Evolutionary conservation across 78 protist species (phyloP), one percentile per base, ranked within the genome.

Genomic region (Salpingoeca rosetta): DNA sequence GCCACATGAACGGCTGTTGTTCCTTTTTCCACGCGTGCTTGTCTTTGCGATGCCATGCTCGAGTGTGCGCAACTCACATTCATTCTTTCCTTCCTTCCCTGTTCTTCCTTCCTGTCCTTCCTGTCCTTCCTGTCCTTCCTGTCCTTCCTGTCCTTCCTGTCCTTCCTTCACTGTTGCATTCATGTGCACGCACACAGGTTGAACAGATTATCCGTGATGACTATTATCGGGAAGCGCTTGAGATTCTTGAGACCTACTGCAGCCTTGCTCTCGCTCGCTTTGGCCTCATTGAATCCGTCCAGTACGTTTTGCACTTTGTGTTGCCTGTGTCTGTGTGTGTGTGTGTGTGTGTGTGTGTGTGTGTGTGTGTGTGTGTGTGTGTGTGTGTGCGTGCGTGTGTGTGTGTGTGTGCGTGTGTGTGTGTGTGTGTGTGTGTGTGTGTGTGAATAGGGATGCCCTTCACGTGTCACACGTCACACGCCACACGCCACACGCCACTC

Each of bases 191-290:
- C n/a, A n/a, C 27, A n/a, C 83, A 44, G 73, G 72, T 51, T 28
- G 89, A 86, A 44, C 76, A 75, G 38, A 72, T 86, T 35, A 81
- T 86, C 26, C 82, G 78, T 2, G 89, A 86, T 26, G 89, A 86
- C 56, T 41, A 80, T 27, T 38, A 41, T 10, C 12, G 80, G 7
- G 89, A 86, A 57, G 76, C 85, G 39, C 31, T 41, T 36, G 89
- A 86, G 73, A 0, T 80, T 37, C 65, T 86, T 27, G 85, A 86
- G 76, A 36, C 73, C 73, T 81, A 44, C 81, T 86, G 89, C 81
- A 43, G 81, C 74, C 76, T 80, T 0, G 81, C 81, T 39, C 82
- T 79, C n/a, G 83, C 88, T 0, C 83, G 88, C 28, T 51, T 56
- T 3, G 84, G 84, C 1, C 44, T 85, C 31, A 74, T 85, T 31